Evolutionary conservation across 371 early-diverging fungal species (phyloP).

Genomic region (Mucor velutinosus): DNA sequence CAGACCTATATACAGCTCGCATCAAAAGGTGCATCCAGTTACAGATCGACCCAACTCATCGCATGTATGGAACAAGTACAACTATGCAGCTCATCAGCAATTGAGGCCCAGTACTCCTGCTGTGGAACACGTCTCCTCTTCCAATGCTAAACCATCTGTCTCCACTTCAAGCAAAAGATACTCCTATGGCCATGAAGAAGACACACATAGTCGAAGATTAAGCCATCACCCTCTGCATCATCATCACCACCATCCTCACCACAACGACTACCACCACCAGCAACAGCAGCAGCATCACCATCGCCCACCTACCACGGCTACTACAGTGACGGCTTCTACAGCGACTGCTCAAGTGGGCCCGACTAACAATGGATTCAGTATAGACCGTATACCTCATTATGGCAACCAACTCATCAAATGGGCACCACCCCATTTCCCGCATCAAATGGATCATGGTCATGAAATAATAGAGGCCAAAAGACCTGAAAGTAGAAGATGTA

Average conservation of each 20-base stretch:
- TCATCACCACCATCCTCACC: not conserved
- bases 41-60: conserved; percentile 21
- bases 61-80: conserved; percentile 16
- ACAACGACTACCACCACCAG: conserved; percentile 1
- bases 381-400: conserved; percentile 22
- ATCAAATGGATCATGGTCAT: not conserved
- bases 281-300: not conserved
- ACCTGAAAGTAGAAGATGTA: conserved; percentile 21
- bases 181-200: not conserved
- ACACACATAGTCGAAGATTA: conserved; percentile 2
- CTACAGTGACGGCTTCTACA: not conserved
- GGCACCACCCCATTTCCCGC: conserved; percentile 14
- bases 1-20: conserved; percentile 33
- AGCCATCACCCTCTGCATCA: conserved; percentile 1
- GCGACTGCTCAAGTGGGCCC: not conserved
- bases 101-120: conserved; percentile 15
- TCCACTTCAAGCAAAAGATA: not conserved
- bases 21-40: conserved; percentile 27
- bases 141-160: not conserved
- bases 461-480: not conserved
- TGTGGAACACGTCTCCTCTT: not conserved
- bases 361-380: not conserved
- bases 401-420: conserved; percentile 26
- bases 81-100: conserved; percentile 18
- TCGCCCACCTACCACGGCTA: not conserved